phyloP scores from a whole-genome alignment of 2,329 filamentous ascomycete genomes.

The Fusarium luffae region DNA sequence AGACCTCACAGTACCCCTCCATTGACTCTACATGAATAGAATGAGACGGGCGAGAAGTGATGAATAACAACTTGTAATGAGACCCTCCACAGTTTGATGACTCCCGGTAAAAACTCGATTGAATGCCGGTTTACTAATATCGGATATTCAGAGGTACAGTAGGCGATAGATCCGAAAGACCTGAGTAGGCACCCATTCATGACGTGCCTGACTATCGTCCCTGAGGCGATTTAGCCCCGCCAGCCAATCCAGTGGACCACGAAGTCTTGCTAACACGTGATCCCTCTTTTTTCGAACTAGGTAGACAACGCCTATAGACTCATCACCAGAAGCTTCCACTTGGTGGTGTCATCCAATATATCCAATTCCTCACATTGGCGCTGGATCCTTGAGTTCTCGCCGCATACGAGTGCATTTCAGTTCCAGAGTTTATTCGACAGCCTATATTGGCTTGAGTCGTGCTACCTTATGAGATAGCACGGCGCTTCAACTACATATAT shows the following conservation, averaged over 20 bases:
- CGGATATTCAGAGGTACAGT: background rate
- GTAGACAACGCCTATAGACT: slow-evolving; percentile 43
- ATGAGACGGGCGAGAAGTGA: background rate
- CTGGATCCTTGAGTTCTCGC: slow-evolving; percentile 30
- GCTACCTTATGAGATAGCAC: slow-evolving; percentile 50
- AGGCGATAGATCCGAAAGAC: background rate
- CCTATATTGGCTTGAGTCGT: slow-evolving; percentile 30
- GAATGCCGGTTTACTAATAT: background rate
- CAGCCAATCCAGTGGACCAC: slow-evolving; percentile 33
- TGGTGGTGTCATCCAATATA: slow-evolving; percentile 48
- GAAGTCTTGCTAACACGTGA: slow-evolving; percentile 47
- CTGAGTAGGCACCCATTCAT: slow-evolving; percentile 20
- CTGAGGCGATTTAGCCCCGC: slow-evolving; percentile 8
- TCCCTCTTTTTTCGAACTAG: slow-evolving; percentile 48
- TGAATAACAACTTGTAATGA: background rate
- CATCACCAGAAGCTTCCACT: slow-evolving; percentile 45
- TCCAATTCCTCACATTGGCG: slow-evolving; percentile 39
- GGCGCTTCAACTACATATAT: slow-evolving; percentile 35
- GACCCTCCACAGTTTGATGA: background rate
- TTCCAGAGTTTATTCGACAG: slow-evolving; percentile 8
- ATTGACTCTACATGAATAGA: background rate
- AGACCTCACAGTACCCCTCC: background rate
- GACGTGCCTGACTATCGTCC: slow-evolving; percentile 22
- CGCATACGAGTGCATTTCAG: slow-evolving; percentile 20
- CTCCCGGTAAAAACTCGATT: background rate